These are phyloP conservation scores for Didymella exigua DNA, from an alignment of 2,329 filamentous ascomycete genomes.

Conservation along the genomic window DNA sequence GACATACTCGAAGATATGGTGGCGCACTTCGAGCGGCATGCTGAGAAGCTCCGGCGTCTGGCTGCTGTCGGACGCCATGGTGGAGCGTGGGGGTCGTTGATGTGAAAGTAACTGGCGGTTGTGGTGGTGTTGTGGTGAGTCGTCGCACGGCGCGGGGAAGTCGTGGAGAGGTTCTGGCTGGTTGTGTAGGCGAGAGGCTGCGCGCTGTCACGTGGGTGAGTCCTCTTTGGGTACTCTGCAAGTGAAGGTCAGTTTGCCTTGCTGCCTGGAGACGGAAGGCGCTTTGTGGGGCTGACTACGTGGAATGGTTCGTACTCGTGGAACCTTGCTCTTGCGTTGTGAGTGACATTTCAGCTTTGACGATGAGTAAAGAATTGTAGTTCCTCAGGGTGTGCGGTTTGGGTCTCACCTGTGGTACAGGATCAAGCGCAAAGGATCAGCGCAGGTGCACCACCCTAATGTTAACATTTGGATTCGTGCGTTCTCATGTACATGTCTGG, in stretches of 20 bases:
- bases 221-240: not conserved
- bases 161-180: not conserved
- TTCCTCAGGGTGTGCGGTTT: not conserved
- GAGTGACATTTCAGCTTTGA: not conserved
- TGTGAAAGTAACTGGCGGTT: not conserved
- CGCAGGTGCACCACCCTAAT: not conserved
- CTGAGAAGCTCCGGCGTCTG: conserved; percentile 18
- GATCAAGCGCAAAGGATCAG: not conserved
- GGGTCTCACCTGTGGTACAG: not conserved
- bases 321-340: not conserved
- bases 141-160: not conserved
- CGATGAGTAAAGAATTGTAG: not conserved
- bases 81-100: not conserved
- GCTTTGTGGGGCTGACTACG: not conserved
- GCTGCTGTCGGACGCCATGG: conserved; percentile 1
- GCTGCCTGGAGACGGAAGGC: conserved; percentile 7
- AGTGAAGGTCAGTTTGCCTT: conserved; percentile 7
- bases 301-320: too few species aligned
- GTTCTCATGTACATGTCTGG: conserved; percentile 10
- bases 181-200: not conserved
- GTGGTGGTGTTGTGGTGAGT: not conserved
- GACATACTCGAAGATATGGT: conserved; percentile 35
- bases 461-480: not conserved
- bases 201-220: conserved; percentile 4
- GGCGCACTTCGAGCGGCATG: conserved; percentile 43